Evolutionary conservation across 1,284 basidiomycete species (phyloP).

Genomic region (Schizophyllum commune): DNA sequence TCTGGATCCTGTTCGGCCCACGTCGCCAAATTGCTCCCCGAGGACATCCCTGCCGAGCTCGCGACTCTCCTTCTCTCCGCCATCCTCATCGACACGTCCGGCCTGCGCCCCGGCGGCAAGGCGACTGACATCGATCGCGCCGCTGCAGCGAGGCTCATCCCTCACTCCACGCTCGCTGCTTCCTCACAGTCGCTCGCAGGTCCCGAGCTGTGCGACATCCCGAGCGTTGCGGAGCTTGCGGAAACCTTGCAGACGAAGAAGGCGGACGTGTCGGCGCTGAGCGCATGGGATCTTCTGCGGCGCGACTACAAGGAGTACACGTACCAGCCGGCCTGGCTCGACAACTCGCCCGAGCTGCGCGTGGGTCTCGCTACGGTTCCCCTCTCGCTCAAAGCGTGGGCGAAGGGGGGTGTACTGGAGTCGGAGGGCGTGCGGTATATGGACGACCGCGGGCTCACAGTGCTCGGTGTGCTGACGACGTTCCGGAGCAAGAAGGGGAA

Average conservation of each 20-base stretch:
- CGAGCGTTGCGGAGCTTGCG: slow-evolving; percentile 41
- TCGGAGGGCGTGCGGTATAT: slow-evolving; percentile 54
- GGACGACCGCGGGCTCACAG: slow-evolving; percentile 49
- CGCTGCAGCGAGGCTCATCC: slow-evolving; percentile 54
- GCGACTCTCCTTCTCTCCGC: slow-evolving; percentile 75
- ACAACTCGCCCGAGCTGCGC: slow-evolving; percentile 27
- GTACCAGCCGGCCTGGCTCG: slow-evolving; percentile 34
- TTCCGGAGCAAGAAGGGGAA: slow-evolving; percentile 52
- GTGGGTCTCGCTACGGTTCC: slow-evolving; percentile 79
- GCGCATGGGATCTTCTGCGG: slow-evolving; percentile 70
- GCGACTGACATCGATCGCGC: slow-evolving; percentile 55
- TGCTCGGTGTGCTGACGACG: slow-evolving; percentile 75
- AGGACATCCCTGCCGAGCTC: slow-evolving; percentile 46
- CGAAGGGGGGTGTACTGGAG: slow-evolving; percentile 36
- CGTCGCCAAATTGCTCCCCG: slow-evolving; percentile 44
- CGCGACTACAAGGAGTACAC: slow-evolving; percentile 91
- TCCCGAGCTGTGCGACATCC: slow-evolving; percentile 19
- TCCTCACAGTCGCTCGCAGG: slow-evolving; percentile 12
- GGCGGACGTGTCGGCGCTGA: slow-evolving; percentile 59
- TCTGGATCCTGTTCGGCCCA: slow-evolving; percentile 80
- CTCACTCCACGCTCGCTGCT: slow-evolving; percentile 32
- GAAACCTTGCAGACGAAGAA: slow-evolving; percentile 56
- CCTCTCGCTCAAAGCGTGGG: slow-evolving; percentile 50
- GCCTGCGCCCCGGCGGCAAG: slow-evolving; percentile 72
- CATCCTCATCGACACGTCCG: slow-evolving; percentile 79